These are phyloP conservation scores for Sporothrix pallida DNA, from an alignment of 2,329 filamentous ascomycete species.

Conservation along the genomic window DNA sequence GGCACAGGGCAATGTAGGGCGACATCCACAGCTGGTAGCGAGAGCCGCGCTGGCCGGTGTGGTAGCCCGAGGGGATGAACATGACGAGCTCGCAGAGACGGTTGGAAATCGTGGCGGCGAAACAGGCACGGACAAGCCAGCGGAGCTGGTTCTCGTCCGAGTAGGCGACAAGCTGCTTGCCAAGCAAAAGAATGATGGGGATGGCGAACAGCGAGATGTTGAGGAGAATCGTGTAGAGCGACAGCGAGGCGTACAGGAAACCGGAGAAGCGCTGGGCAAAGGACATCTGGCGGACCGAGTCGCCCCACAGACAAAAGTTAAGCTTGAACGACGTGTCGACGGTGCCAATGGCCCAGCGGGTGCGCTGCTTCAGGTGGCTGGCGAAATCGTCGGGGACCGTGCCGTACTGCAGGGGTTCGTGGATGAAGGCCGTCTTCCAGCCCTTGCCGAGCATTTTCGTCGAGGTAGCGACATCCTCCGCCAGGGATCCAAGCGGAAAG, in stretches of 20 bases:
- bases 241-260: constrained; percentile 60
- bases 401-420: constrained; percentile 65
- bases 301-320: constrained; percentile 63
- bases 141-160: constrained; percentile 59
- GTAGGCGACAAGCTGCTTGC: constrained; percentile 62
- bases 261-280: constrained; percentile 64
- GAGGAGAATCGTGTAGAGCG: constrained; percentile 52
- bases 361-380: constrained; percentile 62
- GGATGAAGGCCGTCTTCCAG: constrained; percentile 66
- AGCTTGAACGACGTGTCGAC: constrained; percentile 66
- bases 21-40: constrained; percentile 67
- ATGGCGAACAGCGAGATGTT: constrained; percentile 62
- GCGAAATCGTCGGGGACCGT: constrained; percentile 63
- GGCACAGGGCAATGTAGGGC: constrained; percentile 63
- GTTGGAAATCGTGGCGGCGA: constrained; percentile 56
- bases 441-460: constrained; percentile 64
- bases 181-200: constrained; percentile 63
- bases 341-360: constrained; percentile 61
- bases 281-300: constrained; percentile 58
- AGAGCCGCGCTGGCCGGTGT: constrained; percentile 62
- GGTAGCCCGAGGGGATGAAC: constrained; percentile 65
- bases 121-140: constrained; percentile 63
- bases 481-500: constrained; percentile 64
- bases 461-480: constrained; percentile 66
- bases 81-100: constrained; percentile 63